These are phyloP conservation scores for Citrus reticulata DNA, from an alignment of 345 rosid species.

Conservation along the genomic window DNA sequence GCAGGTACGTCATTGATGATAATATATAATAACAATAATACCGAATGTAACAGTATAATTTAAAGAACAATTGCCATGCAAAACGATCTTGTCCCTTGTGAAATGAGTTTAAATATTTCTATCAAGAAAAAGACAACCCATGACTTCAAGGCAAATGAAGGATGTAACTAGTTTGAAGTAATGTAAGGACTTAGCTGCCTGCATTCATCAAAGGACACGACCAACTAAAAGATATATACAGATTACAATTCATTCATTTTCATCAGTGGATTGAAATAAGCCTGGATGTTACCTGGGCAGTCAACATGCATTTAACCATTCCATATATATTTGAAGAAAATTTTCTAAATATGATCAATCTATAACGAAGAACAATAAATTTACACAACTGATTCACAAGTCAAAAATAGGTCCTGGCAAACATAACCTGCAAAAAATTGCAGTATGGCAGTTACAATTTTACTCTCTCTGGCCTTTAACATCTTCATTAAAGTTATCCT, in stretches of 20 bases:
- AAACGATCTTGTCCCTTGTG: neutral
- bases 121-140: neutral
- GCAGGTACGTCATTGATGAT: constrained; percentile 39
- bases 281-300: neutral
- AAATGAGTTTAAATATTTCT: neutral
- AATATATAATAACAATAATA: constrained; percentile 1
- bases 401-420: constrained; percentile 6
- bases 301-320: neutral
- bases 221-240: neutral
- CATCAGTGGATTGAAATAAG: neutral
- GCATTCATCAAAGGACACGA: neutral
- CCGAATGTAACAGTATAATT: neutral
- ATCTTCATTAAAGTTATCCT: constrained; percentile 13
- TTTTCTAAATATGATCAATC: neutral
- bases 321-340: neutral
- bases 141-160: neutral
- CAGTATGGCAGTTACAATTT: neutral
- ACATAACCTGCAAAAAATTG: constrained; percentile 7
- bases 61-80: neutral
- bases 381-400: constrained; percentile 6
- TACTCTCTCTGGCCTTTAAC: constrained; percentile 4
- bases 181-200: neutral
- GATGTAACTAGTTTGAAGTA: neutral
- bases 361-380: neutral
- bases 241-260: neutral